Conservation (phyloP, 2,329 filamentous ascomycete genomes). For the Triangularia setosa region DNA sequence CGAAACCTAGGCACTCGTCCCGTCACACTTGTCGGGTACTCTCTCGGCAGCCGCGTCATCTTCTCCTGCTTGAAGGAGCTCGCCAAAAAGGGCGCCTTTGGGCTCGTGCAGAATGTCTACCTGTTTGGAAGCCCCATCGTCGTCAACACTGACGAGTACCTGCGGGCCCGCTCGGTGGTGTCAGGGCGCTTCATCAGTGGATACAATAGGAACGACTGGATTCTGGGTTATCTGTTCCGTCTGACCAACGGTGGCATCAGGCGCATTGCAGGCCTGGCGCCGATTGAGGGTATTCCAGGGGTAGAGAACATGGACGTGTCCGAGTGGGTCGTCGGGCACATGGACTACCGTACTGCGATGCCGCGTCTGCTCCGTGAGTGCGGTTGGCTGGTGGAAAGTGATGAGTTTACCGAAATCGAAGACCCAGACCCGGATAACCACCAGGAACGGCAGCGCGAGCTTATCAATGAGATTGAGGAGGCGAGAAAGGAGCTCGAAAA, state of each 20-base stretch:
- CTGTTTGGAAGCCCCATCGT: conserved; percentile 91
- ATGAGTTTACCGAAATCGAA: conserved; percentile 95
- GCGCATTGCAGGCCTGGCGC: conserved; percentile 76
- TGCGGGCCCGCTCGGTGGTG: conserved; percentile 76
- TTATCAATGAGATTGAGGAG: conserved; percentile 96
- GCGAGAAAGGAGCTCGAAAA: conserved; percentile 81
- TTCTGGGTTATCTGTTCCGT: conserved; percentile 91
- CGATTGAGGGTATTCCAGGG: conserved; percentile 70
- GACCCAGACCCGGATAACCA: conserved; percentile 96
- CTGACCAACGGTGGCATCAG: conserved; percentile 90
- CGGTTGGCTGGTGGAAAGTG: conserved; percentile 85
- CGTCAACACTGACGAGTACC: conserved; percentile 84
- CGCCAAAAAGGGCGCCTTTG: conserved; percentile 75
- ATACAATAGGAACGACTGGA: conserved; percentile 95
- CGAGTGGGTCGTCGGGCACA: conserved; percentile 81
- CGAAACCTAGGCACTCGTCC: conserved; percentile 87
- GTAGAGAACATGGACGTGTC: conserved; percentile 90
- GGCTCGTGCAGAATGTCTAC: conserved; percentile 91
- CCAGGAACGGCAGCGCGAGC: conserved; percentile 76
- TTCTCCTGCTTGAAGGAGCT: conserved; percentile 88
- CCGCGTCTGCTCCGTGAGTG: conserved; percentile 80
- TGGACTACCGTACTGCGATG: conserved; percentile 94
- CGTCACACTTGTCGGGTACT: conserved; percentile 92
- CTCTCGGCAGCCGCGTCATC: conserved; percentile 85
- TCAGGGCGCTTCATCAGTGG: conserved; percentile 92